Evolutionary conservation across 169 alveolate species (phyloP).

Genomic region (Theileria equi): DNA sequence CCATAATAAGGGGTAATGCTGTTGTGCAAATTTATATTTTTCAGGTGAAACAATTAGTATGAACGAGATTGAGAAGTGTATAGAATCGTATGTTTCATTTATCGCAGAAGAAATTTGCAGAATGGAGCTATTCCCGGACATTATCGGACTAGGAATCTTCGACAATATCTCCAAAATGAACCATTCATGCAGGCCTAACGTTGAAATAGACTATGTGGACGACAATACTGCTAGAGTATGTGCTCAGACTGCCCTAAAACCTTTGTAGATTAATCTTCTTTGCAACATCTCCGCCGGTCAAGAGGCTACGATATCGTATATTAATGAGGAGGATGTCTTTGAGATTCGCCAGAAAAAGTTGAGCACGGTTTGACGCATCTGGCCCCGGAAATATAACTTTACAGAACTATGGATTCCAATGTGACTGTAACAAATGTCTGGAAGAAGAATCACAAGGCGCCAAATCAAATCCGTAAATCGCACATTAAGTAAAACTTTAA

Average conservation of each 20-base stretch:
- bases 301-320: conserved; percentile 51
- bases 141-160: conserved; percentile 51
- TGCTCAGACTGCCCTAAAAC: neutral
- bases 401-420: conserved; percentile 53
- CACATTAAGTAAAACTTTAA: neutral
- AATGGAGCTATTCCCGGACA: conserved; percentile 53
- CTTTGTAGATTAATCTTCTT: conserved; percentile 20
- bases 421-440: conserved; percentile 44
- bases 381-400: neutral
- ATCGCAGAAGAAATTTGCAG: neutral
- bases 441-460: conserved; percentile 6
- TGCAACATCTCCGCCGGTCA: conserved; percentile 33
- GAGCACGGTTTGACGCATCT: conserved; percentile 3
- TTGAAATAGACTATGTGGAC: conserved; percentile 38
- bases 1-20: neutral
- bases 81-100: conserved; percentile 20
- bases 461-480: neutral
- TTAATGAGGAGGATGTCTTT: conserved; percentile 24
- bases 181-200: conserved; percentile 60
- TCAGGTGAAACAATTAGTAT: neutral
- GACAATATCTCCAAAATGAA: conserved; percentile 40
- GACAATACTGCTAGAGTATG: conserved; percentile 42
- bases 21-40: neutral
- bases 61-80: conserved; percentile 1
- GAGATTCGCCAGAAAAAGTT: conserved; percentile 25